These are phyloP conservation scores for Chlorella sp. DNA, from an alignment of 139 green algal genomes.

Conservation along the genomic window DNA sequence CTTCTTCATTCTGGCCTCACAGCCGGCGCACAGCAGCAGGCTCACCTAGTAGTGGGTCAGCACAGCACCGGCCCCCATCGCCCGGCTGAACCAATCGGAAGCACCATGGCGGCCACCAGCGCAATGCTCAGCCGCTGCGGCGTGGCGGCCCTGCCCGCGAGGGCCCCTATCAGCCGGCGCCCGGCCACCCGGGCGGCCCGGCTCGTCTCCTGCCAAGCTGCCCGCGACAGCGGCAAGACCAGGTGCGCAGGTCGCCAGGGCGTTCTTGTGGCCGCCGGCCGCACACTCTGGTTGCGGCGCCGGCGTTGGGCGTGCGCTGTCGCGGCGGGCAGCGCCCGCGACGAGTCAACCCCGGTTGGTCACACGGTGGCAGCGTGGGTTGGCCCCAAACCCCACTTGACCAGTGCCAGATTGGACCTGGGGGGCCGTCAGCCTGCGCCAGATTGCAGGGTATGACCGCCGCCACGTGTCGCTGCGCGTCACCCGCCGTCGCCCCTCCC, in stretches of 20 bases:
- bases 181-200: not conserved
- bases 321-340: constrained; percentile 8
- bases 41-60: no score
- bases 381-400: no score
- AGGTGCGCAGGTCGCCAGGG: not conserved
- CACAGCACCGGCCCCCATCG: no score
- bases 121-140: not conserved
- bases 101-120: not conserved
- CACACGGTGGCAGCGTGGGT: no score
- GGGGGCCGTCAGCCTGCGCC: not conserved
- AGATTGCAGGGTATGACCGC: not conserved
- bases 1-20: no score
- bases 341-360: not conserved
- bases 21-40: no score
- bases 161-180: not conserved
- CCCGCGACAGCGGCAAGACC: not conserved
- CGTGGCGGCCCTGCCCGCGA: not conserved
- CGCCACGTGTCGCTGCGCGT: not conserved
- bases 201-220: constrained; percentile 2
- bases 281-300: not conserved
- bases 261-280: not conserved
- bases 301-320: not conserved
- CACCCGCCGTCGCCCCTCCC: not conserved
- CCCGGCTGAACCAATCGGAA: no score
- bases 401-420: no score